Evolutionary conservation across 768 basidiomycete species (phyloP).

Genomic region (Xanthoconium purpureum): DNA sequence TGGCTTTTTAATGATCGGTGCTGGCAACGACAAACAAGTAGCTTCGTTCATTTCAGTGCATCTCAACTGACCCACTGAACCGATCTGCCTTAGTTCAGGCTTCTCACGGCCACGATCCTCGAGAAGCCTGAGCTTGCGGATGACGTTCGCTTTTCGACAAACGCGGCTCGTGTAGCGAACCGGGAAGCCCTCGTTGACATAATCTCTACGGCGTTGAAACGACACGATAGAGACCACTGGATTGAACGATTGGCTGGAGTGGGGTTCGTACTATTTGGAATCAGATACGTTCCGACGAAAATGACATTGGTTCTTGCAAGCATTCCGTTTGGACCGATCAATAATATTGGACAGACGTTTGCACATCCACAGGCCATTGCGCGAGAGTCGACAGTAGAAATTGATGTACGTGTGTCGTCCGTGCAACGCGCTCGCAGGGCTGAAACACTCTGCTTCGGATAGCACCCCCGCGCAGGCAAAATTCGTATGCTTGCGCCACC

Average conservation of each 20-base stretch:
- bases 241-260: conserved; percentile 68
- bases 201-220: conserved; percentile 59
- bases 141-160: conserved; percentile 68
- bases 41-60: conserved; percentile 2
- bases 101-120: conserved; percentile 63
- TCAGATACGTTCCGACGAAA: conserved; percentile 5
- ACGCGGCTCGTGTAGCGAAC: conserved; percentile 73
- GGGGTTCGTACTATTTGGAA: conserved; percentile 51
- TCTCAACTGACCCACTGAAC: conserved; percentile 9
- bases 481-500: conserved; percentile 80
- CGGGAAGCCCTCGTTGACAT: conserved; percentile 64
- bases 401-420: conserved; percentile 57
- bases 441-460: conserved; percentile 12
- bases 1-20: conserved; percentile 91
- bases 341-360: conserved; percentile 86
- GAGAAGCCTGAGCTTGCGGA: conserved; percentile 53
- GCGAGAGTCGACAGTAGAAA: conserved; percentile 68
- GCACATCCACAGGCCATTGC: conserved; percentile 84
- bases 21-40: conserved; percentile 86
- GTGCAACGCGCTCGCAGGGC: conserved; percentile 26
- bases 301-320: conserved; percentile 34
- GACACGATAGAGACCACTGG: conserved; percentile 69
- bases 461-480: conserved; percentile 74
- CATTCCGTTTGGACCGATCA: conserved; percentile 88
- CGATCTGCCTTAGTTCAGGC: conserved; percentile 54